Conservation (phyloP, 495 filamentous ascomycete genomes). For the Penicillium longicatenatum region DNA sequence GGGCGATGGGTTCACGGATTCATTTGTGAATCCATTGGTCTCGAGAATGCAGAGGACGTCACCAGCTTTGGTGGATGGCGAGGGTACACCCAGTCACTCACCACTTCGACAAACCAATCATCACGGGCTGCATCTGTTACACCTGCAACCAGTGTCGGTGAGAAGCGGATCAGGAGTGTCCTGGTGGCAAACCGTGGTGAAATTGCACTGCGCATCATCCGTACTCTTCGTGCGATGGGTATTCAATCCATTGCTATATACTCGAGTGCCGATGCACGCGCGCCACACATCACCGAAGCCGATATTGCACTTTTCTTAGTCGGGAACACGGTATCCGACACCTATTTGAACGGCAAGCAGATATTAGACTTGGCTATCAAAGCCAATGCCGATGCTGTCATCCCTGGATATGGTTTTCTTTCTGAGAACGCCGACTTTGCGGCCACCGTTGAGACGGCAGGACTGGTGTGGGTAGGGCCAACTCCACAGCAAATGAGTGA, state of each 20-base stretch:
- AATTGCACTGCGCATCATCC: slow-evolving; percentile 50
- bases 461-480: slow-evolving; percentile 53
- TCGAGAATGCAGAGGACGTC: slow-evolving; percentile 16
- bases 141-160: slow-evolving; percentile 7
- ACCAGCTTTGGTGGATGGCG: slow-evolving; percentile 20
- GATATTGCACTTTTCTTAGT: slow-evolving; percentile 21
- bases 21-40: slow-evolving; percentile 17
- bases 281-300: slow-evolving; percentile 25
- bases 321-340: background rate
- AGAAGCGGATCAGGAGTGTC: slow-evolving; percentile 20
- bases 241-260: slow-evolving; percentile 51
- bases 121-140: slow-evolving; percentile 5
- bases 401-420: slow-evolving; percentile 61
- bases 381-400: slow-evolving; percentile 65
- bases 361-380: background rate
- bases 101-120: background rate
- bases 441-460: slow-evolving; percentile 41
- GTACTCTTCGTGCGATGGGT: slow-evolving; percentile 35
- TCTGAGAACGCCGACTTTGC: slow-evolving; percentile 55
- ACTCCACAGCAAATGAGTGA: slow-evolving; percentile 43
- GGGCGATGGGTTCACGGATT: slow-evolving; percentile 22
- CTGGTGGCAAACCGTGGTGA: slow-evolving; percentile 53
- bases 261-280: slow-evolving; percentile 33
- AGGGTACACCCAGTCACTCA: slow-evolving; percentile 14
- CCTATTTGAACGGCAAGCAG: slow-evolving; percentile 2